A percentile compares a stretch with the other conserved stretches of the same genome.
These are phyloP conservation scores for Danielia reshetovae DNA, from an alignment of 805 yeast species.

Conservation along the genomic window DNA sequence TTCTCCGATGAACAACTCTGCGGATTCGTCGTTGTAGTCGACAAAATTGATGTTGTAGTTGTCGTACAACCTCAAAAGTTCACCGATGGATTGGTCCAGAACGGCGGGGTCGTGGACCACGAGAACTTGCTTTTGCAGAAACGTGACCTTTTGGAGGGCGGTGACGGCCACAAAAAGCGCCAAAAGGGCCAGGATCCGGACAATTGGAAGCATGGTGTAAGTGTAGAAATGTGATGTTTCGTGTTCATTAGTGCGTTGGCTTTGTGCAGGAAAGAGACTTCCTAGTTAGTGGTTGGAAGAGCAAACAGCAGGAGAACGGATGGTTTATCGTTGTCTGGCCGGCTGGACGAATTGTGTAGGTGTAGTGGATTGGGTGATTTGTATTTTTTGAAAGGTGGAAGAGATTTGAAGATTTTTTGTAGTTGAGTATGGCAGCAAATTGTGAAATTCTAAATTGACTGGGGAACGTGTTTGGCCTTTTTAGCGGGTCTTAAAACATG, in stretches of 20 bases:
- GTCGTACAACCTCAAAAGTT: constrained; percentile 9
- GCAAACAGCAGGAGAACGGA: too few species aligned
- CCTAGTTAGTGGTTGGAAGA: too few species aligned
- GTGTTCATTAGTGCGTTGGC: constrained; percentile 1
- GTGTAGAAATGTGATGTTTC: constrained; percentile 1
- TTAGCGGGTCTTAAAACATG: too few species aligned
- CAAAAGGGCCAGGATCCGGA: constrained; percentile 12
- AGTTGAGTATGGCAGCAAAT: too few species aligned
- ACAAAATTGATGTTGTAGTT: constrained; percentile 17
- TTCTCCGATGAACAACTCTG: constrained; percentile 22
- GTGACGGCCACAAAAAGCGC: constrained; percentile 6
- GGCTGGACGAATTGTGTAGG: too few species aligned
- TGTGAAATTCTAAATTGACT: too few species aligned
- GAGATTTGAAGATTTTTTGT: too few species aligned
- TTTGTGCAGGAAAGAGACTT: constrained; percentile 3
- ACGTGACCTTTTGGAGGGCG: constrained; percentile 4
- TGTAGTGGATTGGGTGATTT: too few species aligned
- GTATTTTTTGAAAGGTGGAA: too few species aligned
- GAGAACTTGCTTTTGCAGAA: constrained; percentile 19
- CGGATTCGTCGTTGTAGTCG: constrained; percentile 18
- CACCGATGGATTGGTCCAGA: not conserved
- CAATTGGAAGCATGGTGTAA: constrained; percentile 7
- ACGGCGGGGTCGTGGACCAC: constrained; percentile 29
- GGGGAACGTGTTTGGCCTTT: too few species aligned
- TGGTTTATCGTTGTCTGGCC: too few species aligned